A percentile compares a stretch with the other conserved stretches of the same genome.
These are phyloP conservation scores for Pseudopithomyces maydicus DNA, from an alignment of 2,329 filamentous ascomycete species.

Conservation along the genomic window DNA sequence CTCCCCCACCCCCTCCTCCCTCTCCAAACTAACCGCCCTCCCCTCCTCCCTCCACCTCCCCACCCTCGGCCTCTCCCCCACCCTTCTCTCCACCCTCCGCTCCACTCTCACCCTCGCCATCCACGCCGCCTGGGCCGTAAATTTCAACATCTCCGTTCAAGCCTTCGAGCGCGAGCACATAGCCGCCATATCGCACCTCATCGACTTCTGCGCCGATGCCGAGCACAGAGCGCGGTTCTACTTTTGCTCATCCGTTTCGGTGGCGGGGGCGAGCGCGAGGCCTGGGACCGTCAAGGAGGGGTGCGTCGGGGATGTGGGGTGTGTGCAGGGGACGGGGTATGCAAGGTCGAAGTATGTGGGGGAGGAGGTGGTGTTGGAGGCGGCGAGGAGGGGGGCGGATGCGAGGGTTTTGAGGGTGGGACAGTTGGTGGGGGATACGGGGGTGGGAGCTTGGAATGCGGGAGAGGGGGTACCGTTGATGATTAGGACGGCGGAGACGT, in stretches of 20 bases:
- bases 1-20: conserved; percentile 28
- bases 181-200: conserved; percentile 51
- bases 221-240: conserved; percentile 44
- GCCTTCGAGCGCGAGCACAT: conserved; percentile 57
- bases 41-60: conserved; percentile 48
- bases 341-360: conserved; percentile 57
- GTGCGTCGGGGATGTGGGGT: conserved; percentile 38
- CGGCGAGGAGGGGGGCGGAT: conserved; percentile 16
- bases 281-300: conserved; percentile 45
- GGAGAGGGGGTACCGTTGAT: conserved; percentile 58
- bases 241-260: conserved; percentile 55
- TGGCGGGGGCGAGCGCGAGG: conserved; percentile 48
- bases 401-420: conserved; percentile 49
- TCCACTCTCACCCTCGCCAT: conserved; percentile 50
- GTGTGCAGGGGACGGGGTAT: conserved; percentile 59
- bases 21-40: conserved; percentile 43
- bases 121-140: conserved; percentile 61
- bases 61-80: conserved; percentile 47
- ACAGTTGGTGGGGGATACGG: conserved; percentile 56
- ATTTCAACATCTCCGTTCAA: conserved; percentile 60
- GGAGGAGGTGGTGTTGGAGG: conserved; percentile 50
- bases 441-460: conserved; percentile 54
- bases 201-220: conserved; percentile 43
- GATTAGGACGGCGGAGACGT: conserved; percentile 52
- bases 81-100: conserved; percentile 19